These are phyloP conservation scores for Yamadazyma sp. DNA, from an alignment of 1,139 yeast genomes.

Conservation along the genomic window DNA sequence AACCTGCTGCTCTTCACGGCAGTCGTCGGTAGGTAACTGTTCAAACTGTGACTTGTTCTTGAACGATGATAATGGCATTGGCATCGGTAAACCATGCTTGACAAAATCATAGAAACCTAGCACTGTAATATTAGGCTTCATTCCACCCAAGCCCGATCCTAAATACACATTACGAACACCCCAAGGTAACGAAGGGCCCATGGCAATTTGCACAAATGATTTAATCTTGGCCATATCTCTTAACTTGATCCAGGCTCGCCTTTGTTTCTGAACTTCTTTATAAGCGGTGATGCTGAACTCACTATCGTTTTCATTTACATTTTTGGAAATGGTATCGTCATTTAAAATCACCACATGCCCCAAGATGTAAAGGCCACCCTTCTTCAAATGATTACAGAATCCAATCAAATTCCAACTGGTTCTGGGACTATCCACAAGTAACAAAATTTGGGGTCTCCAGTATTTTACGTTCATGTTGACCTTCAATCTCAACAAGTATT, in stretches of 20 bases:
- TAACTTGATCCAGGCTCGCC: constrained; percentile 77
- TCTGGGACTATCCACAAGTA: constrained; percentile 87
- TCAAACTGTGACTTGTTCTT: constrained; percentile 17
- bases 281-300: constrained; percentile 40
- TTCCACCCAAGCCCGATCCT: constrained; percentile 95
- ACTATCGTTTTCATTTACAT: constrained; percentile 16
- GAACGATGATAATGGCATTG: constrained; percentile 18
- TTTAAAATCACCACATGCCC: constrained; percentile 86
- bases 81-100: constrained; percentile 36
- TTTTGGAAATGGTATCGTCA: constrained; percentile 26
- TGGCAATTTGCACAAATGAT: constrained; percentile 90
- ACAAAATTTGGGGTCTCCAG: constrained; percentile 93
- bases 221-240: constrained; percentile 77
- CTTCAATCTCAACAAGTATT: constrained; percentile 75
- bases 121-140: constrained; percentile 94
- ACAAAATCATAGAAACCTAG: constrained; percentile 76
- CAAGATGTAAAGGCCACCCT: constrained; percentile 87
- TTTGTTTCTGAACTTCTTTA: constrained; percentile 69
- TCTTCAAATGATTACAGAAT: constrained; percentile 92
- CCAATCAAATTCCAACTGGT: constrained; percentile 88
- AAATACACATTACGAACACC: constrained; percentile 91
- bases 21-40: constrained; percentile 75
- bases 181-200: constrained; percentile 89
- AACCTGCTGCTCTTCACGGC: constrained; percentile 69
- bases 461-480: constrained; percentile 90